Evolutionary conservation across 306 rosid genomes (phyloP), one percentile per base, ranked within the genome.

Genomic region (Sicyos baderoa): DNA sequence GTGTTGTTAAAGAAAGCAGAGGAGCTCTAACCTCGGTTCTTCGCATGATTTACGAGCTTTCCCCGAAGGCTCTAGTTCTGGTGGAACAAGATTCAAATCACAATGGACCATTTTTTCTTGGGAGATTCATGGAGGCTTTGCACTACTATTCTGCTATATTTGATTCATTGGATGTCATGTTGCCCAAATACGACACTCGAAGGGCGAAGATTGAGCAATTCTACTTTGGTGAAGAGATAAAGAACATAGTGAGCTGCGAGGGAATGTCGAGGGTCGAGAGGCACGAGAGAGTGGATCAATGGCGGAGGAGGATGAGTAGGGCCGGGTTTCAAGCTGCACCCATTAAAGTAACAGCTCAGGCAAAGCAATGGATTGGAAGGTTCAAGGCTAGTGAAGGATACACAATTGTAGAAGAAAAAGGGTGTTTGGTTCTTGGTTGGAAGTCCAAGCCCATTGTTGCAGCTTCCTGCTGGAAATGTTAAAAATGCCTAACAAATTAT

Each of bases 381-480:
- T 83, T 74, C 59, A 81, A 84, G 64, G 79, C 74, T 19, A 78
- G 85, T 74, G 93, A 86, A 48, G 95, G 95, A 0, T 86, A 87
- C 44, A 86, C 91, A 0, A 71, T 84, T 68, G 84, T 84, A 56
- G 97, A 92, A 79, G 97, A 87, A 58, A 92, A 89, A 13, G 96
- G 97, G 15, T 92, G 96, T 60, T 71, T 89, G 71, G 95, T 92
- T 10, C 88, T 89, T 82, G 97, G 96, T 0, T 92, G 97, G 98
- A 83, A 89, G 42, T 87, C 95, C 7, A 89, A 76, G 88, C 93
- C 91, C 3, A 92, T 92, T 79, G 83, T 89, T 23, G 95, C 98
- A 62, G 93, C 83, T 62, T 92, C 96, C 49, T 86, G 95, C 80
- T 86, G 98, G 98, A 92, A 92, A 67, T 92, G 96, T 3, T 29